Evolutionary conservation across 345 rosid genomes (phyloP).

Genomic region (Eucalyptus guilfoylei): DNA sequence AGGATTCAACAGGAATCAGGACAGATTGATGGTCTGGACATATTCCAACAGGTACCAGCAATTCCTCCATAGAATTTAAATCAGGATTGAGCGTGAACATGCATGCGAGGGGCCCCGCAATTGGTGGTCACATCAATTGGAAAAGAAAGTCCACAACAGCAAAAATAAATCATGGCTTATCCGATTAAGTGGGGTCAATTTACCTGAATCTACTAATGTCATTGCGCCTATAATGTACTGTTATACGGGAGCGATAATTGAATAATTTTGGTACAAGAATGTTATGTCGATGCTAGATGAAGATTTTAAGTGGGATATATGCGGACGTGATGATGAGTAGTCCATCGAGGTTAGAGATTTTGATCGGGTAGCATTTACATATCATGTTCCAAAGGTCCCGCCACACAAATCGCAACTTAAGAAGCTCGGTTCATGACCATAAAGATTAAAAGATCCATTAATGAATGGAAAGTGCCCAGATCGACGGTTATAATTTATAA

Average conservation of each 20-base stretch:
- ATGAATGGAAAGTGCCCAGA: not conserved
- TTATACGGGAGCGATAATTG: not conserved
- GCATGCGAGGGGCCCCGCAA: not conserved
- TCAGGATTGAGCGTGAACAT: not conserved
- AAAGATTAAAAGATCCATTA: not conserved
- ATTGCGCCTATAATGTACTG: not conserved
- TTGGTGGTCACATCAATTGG: not conserved
- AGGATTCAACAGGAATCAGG: not conserved
- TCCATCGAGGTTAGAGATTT: not conserved
- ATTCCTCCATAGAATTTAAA: not conserved
- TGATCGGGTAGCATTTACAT: not conserved
- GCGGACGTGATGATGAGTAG: not conserved
- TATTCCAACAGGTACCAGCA: not conserved
- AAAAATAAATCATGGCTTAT: not conserved
- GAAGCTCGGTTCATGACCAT: not conserved
- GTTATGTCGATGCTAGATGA: not conserved
- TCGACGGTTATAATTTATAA: not conserved
- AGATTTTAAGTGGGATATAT: not conserved
- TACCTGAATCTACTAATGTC: not conserved
- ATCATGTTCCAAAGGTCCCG: not conserved
- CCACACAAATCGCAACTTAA: not conserved
- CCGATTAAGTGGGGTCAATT: not conserved
- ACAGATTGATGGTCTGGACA: not conserved
- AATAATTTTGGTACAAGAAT: not conserved
- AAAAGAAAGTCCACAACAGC: not conserved